phyloP scores from a whole-genome alignment of 257 asterid genomes.

The Solanum megistacrolobum region DNA sequence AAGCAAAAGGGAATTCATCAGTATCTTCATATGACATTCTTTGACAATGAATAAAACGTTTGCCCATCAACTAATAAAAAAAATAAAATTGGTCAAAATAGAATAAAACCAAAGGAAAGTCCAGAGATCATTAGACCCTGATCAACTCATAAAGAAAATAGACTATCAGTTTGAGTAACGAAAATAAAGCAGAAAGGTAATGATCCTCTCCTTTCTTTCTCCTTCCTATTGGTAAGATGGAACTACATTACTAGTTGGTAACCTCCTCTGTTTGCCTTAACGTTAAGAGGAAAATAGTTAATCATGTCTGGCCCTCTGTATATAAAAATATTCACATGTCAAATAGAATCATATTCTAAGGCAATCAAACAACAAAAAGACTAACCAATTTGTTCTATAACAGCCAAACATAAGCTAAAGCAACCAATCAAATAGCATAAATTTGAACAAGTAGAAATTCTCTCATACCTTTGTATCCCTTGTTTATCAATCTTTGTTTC shows the following conservation, averaged over 20 bases:
- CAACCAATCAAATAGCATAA: background rate
- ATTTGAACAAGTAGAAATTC: background rate
- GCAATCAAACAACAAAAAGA: background rate
- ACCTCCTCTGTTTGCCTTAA: background rate
- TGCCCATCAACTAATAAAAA: no score
- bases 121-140: background rate
- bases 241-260: background rate
- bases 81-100: background rate
- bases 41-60: no score
- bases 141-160: background rate
- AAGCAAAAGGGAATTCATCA: no score
- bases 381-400: background rate
- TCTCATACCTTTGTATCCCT: constrained; percentile 58
- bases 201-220: background rate
- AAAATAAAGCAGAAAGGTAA: background rate
- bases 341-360: background rate
- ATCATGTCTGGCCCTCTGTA: background rate
- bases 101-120: background rate
- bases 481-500: constrained; percentile 58
- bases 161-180: background rate
- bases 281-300: background rate
- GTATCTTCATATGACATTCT: no score
- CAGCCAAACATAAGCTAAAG: background rate
- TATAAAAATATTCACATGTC: background rate
- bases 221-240: background rate